phyloP scores from a whole-genome alignment of 2,329 filamentous ascomycete genomes.

The Scedosporium dehoogii region DNA sequence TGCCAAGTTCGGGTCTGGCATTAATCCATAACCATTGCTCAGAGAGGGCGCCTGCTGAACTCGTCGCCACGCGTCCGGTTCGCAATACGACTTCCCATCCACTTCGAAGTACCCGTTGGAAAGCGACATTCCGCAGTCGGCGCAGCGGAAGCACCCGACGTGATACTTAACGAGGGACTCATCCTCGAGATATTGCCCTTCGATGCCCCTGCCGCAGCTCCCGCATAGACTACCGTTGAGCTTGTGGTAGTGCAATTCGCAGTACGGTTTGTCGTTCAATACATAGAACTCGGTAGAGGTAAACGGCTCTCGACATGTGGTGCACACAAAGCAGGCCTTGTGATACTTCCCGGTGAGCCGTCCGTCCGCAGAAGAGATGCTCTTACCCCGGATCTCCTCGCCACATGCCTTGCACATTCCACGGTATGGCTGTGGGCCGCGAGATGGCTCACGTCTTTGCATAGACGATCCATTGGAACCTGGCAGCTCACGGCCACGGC shows the following conservation, averaged over 20 bases:
- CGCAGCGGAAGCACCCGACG: slow-evolving; percentile 75
- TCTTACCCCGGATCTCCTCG: slow-evolving; percentile 74
- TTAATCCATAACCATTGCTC: neutral
- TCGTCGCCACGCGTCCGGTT: slow-evolving; percentile 65
- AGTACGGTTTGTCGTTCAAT: slow-evolving; percentile 76
- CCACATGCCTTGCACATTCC: slow-evolving; percentile 78
- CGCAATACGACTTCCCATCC: slow-evolving; percentile 69
- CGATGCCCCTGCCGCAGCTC: slow-evolving; percentile 74
- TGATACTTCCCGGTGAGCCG: slow-evolving; percentile 89
- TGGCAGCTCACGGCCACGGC: neutral
- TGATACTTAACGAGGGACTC: slow-evolving; percentile 73
- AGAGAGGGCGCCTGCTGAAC: slow-evolving; percentile 23
- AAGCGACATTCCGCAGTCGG: slow-evolving; percentile 63
- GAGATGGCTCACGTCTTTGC: slow-evolving; percentile 25
- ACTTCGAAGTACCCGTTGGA: slow-evolving; percentile 88
- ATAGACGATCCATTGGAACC: slow-evolving; percentile 16
- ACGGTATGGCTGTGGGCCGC: slow-evolving; percentile 33
- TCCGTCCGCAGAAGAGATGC: slow-evolving; percentile 86
- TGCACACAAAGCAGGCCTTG: slow-evolving; percentile 89
- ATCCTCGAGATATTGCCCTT: slow-evolving; percentile 88
- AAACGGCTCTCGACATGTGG: slow-evolving; percentile 72
- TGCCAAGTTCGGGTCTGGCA: neutral
- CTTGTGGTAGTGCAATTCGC: slow-evolving; percentile 84
- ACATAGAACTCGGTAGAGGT: slow-evolving; percentile 89
- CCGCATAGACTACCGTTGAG: slow-evolving; percentile 80